Evolutionary conservation across 257 asterid species (phyloP).

Genomic region (Nicotiana otophora): DNA sequence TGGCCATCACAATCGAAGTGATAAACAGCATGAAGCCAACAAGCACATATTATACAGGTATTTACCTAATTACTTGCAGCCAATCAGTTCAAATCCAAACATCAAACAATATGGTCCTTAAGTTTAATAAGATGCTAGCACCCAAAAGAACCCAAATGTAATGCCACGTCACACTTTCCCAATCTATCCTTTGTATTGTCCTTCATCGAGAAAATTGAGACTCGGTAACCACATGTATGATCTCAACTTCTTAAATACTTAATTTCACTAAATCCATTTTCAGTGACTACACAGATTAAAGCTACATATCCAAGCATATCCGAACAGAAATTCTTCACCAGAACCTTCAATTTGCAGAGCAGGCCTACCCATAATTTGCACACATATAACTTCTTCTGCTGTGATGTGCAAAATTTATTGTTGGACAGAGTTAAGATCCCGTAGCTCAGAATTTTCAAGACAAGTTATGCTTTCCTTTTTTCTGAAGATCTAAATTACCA

Average conservation of each 20-base stretch:
- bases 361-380: not conserved
- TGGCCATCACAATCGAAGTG: too few species aligned
- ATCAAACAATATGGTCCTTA: not conserved
- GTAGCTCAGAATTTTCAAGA: not conserved
- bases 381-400: not conserved
- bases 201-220: not conserved
- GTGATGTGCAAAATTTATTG: not conserved
- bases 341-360: not conserved
- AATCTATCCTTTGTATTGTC: not conserved
- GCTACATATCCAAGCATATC: not conserved
- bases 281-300: not conserved
- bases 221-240: not conserved
- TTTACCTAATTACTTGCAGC: not conserved
- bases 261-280: not conserved
- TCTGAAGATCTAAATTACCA: not conserved
- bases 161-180: not conserved
- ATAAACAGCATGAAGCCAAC: not conserved
- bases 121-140: not conserved
- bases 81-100: not conserved
- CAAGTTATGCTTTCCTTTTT: not conserved
- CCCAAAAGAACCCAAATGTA: not conserved
- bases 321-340: not conserved
- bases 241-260: not conserved
- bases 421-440: not conserved
- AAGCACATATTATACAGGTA: not conserved